These are phyloP conservation scores for Cladobotryum mycophilum DNA, from an alignment of 2,329 filamentous ascomycete species.

Conservation along the genomic window DNA sequence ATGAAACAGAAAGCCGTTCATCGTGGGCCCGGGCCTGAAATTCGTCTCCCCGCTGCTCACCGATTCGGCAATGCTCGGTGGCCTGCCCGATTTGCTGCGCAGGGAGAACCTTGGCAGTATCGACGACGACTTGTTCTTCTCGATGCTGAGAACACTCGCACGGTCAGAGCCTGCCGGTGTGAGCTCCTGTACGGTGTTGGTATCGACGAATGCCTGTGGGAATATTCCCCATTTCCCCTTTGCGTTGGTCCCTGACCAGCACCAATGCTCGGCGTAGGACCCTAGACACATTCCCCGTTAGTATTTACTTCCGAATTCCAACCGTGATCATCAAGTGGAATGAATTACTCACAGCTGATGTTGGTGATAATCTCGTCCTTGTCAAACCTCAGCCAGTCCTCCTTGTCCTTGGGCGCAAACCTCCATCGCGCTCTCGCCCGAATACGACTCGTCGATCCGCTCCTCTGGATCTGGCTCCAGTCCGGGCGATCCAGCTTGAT, in stretches of 20 bases:
- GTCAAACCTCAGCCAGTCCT: conserved; percentile 54
- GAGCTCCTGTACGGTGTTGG: conserved; percentile 36
- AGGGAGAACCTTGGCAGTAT: conserved; percentile 31
- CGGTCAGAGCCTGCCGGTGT: conserved; percentile 21
- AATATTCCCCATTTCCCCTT: conserved; percentile 50
- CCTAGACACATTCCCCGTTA: conserved; percentile 25
- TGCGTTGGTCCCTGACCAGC: conserved; percentile 48
- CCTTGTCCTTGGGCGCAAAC: conserved; percentile 41
- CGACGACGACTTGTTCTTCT: conserved; percentile 28
- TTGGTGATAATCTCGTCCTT: conserved; percentile 62
- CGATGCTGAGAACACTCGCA: conserved; percentile 26
- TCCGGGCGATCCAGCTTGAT: conserved; percentile 44
- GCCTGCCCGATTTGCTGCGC: conserved; percentile 24
- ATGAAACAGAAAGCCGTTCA: neutral
- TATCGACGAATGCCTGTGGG: conserved; percentile 43
- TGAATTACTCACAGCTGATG: conserved; percentile 45
- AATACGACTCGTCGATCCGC: conserved; percentile 37
- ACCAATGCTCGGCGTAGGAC: conserved; percentile 46
- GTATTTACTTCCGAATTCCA: neutral
- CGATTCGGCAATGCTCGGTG: conserved; percentile 28
- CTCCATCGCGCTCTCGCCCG: conserved; percentile 48
- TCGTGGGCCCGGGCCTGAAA: neutral
- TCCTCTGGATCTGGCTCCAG: conserved; percentile 39
- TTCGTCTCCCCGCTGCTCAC: conserved; percentile 25
- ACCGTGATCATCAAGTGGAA: neutral